Evolutionary conservation across 1,284 basidiomycete genomes (phyloP).

Genomic region (Rhodotorula sp.): DNA sequence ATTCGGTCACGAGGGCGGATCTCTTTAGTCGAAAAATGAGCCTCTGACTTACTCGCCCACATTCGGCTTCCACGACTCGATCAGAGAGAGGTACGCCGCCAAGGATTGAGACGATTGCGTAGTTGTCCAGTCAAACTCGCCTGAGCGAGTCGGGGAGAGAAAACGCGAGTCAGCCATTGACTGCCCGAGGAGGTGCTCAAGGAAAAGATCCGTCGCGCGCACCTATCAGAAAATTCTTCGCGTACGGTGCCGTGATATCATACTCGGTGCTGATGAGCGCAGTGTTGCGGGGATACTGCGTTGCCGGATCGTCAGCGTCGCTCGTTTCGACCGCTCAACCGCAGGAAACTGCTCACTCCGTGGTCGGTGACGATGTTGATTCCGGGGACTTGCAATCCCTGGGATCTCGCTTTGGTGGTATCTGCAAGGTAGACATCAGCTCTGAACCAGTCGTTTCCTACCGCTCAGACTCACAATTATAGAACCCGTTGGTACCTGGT

Average conservation of each 20-base stretch:
- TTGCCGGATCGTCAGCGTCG: neutral
- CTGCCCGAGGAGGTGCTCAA: neutral
- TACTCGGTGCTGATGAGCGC: slow-evolving; percentile 8
- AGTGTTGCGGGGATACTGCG: slow-evolving; percentile 17
- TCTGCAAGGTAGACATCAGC: neutral
- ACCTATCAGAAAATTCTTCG: slow-evolving; percentile 8
- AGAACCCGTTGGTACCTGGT: slow-evolving; percentile 20
- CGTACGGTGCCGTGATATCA: neutral
- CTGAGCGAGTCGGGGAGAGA: neutral
- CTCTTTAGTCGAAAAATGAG: neutral
- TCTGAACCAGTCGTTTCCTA: neutral
- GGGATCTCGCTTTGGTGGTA: slow-evolving; percentile 4
- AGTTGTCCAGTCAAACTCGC: slow-evolving; percentile 8
- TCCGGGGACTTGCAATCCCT: neutral
- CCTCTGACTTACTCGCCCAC: slow-evolving; percentile 9
- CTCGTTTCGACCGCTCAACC: too few species aligned
- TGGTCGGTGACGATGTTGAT: slow-evolving; percentile 25
- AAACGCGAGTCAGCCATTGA: neutral
- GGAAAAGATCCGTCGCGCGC: neutral
- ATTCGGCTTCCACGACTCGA: slow-evolving; percentile 2
- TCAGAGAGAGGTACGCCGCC: neutral
- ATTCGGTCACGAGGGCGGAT: neutral
- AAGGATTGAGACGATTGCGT: neutral
- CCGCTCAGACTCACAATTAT: slow-evolving; percentile 5
- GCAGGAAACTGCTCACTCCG: neutral